Conservation (phyloP, 768 basidiomycete genomes). For the Phlebiopsis flavidoalba region DNA sequence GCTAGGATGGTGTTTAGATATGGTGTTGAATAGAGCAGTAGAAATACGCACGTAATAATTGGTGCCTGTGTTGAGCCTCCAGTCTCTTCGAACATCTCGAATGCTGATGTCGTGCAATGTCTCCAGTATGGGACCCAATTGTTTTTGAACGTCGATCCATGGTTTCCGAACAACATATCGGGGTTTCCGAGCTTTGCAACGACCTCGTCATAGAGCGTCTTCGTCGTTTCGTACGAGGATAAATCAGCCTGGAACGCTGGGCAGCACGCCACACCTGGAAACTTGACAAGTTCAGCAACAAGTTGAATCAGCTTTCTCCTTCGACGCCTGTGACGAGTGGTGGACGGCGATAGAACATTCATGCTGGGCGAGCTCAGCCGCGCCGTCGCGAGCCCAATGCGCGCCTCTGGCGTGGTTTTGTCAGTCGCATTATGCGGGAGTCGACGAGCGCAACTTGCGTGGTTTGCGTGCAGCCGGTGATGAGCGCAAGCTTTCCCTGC, state of each 20-base stretch:
- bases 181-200: conserved; percentile 41
- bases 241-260: conserved; percentile 45
- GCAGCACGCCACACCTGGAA: conserved; percentile 31
- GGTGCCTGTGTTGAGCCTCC: conserved; percentile 45
- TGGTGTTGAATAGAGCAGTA: background rate
- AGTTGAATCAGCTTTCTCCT: conserved; percentile 34
- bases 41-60: conserved; percentile 38
- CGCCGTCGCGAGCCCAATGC: conserved; percentile 49
- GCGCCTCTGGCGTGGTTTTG: conserved; percentile 33
- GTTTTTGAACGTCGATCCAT: conserved; percentile 35
- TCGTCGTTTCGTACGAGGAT: conserved; percentile 39
- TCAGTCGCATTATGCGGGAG: background rate
- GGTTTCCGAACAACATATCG: conserved; percentile 49
- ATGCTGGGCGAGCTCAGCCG: conserved; percentile 36
- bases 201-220: conserved; percentile 37
- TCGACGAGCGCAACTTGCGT: conserved; percentile 24
- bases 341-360: conserved; percentile 45
- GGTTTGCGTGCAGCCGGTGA: conserved; percentile 36
- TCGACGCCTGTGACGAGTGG: conserved; percentile 35
- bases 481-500: conserved; percentile 30
- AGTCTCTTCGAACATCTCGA: conserved; percentile 41
- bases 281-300: conserved; percentile 29
- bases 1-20: conserved; percentile 23
- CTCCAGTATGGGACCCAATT: conserved; percentile 41
- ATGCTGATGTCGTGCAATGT: conserved; percentile 38